Percentiles rank a stretch among this genome's conserved stretches.
Conservation (phyloP, 2,329 filamentous ascomycete species). For the Colletotrichum lupini region DNA sequence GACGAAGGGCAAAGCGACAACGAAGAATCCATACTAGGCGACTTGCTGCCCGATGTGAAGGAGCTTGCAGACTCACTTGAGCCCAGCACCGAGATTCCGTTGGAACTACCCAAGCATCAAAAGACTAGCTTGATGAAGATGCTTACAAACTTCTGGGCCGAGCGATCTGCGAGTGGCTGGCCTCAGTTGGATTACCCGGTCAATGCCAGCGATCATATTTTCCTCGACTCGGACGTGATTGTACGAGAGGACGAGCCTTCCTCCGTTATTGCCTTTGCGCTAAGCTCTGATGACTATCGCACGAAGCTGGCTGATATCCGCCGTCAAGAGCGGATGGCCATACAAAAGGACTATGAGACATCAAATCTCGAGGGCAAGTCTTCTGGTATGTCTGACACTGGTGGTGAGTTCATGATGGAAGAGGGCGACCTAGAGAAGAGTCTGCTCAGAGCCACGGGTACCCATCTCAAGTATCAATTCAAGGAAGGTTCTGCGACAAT, state of each 20-base stretch:
- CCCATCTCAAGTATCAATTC: constrained; percentile 96
- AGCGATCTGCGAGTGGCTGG: constrained; percentile 96
- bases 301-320: constrained; percentile 77
- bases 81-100: constrained; percentile 67
- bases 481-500: constrained; percentile 93
- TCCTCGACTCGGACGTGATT: constrained; percentile 96
- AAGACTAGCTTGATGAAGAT: constrained; percentile 95
- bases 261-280: constrained; percentile 91
- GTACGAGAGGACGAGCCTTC: constrained; percentile 97
- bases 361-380: constrained; percentile 42
- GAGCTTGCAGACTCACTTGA: constrained; percentile 73
- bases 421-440: constrained; percentile 87
- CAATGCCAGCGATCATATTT: constrained; percentile 89
- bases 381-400: constrained; percentile 48
- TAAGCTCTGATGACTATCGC: constrained; percentile 89
- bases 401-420: constrained; percentile 54
- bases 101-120: constrained; percentile 91
- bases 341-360: constrained; percentile 35
- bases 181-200: constrained; percentile 91
- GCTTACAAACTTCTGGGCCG: constrained; percentile 97
- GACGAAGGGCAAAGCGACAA: constrained; percentile 78
- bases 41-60: constrained; percentile 72
- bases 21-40: constrained; percentile 76
- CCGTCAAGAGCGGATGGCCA: constrained; percentile 38
- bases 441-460: constrained; percentile 84